phyloP scores from a whole-genome alignment of 805 yeast species.

The Wickerhamiella qilinensis region DNA sequence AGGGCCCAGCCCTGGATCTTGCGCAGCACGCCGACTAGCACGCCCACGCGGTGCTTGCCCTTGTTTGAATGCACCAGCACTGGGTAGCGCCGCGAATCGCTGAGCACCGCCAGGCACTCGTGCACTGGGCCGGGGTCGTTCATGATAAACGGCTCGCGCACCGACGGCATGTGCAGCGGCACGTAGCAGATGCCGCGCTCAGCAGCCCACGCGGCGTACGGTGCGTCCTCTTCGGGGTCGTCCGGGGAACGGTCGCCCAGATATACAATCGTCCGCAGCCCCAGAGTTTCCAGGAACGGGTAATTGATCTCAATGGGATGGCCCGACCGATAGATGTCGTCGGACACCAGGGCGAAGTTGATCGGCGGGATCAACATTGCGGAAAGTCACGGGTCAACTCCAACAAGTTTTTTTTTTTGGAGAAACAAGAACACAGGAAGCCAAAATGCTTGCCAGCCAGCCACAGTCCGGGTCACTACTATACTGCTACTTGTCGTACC shows the following conservation, averaged over 20 bases:
- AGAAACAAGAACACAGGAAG: too few species aligned
- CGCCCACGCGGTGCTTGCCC: constrained; percentile 95
- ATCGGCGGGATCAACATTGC: constrained; percentile 61
- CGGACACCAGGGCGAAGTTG: constrained; percentile 78
- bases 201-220: constrained; percentile 55
- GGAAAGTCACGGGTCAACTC: too few species aligned
- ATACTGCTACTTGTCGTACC: too few species aligned
- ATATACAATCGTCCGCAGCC: constrained; percentile 57
- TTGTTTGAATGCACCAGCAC: constrained; percentile 82
- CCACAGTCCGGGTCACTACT: too few species aligned
- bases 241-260: constrained; percentile 40
- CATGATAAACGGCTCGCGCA: constrained; percentile 55
- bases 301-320: constrained; percentile 83
- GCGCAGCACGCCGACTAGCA: constrained; percentile 79
- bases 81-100: constrained; percentile 54
- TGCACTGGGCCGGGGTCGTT: constrained; percentile 44
- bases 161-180: constrained; percentile 49
- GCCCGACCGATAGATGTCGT: constrained; percentile 77
- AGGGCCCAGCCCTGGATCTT: constrained; percentile 88
- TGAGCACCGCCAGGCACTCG: constrained; percentile 19
- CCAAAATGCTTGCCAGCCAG: too few species aligned
- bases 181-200: constrained; percentile 37
- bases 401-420: too few species aligned
- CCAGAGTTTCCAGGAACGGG: constrained; percentile 54
- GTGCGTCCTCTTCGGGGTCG: constrained; percentile 37